Base-by-base conservation (phyloP, 306 rosid species). In the Geum urbanum region DNA sequence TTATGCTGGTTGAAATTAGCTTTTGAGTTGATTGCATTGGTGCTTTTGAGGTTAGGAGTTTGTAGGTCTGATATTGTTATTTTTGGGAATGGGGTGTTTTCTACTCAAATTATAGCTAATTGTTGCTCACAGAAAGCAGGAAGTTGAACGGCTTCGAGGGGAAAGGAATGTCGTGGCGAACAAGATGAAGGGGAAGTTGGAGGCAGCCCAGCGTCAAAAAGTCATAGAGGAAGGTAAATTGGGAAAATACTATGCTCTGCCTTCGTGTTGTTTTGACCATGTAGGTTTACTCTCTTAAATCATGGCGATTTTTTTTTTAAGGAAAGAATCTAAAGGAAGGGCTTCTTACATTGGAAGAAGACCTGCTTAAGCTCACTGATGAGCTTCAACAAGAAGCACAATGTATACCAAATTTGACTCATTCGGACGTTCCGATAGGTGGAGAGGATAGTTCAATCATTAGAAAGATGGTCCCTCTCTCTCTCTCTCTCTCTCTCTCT, bases 111-210 rank as follows among this genome's bases (percentile, higher is more conserved):
- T 69, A 55, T 85, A 84, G 91, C 92, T 90, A 90, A 86, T 77
- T 84, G 79, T 81, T 70, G 39, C 83, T 86, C 86, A 81, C 96
- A 90, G 98, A 79, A 73, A 84, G 80, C 98, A 94, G 99, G 99
- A 94, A 83, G 99, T 91, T 65, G 96, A 94, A 86, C 88, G 92
- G 78, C 82, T 94, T 72, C 95, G 99, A 2, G 92, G 81, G 49
- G 96, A 91, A 84, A 86, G 97, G 86, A 91, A 94, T 82, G 84
- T 45, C 4, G 95, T 94, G 43, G 99, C 99, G 22, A 94, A 80
- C 83, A 91, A 88, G 85, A 91, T 94, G 99, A 94, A 94, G 82
- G 97, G 92, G 57, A 87, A 94, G 84, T 64, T 94, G 74, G 99
- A 91, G 53, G 84, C 81, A 60, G 70, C 91, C 0, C 92, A 91